Evolutionary conservation across 2,329 filamentous ascomycete genomes (phyloP), one percentile per base, ranked within the genome.

Genomic region (Scedosporium minutisporum): DNA sequence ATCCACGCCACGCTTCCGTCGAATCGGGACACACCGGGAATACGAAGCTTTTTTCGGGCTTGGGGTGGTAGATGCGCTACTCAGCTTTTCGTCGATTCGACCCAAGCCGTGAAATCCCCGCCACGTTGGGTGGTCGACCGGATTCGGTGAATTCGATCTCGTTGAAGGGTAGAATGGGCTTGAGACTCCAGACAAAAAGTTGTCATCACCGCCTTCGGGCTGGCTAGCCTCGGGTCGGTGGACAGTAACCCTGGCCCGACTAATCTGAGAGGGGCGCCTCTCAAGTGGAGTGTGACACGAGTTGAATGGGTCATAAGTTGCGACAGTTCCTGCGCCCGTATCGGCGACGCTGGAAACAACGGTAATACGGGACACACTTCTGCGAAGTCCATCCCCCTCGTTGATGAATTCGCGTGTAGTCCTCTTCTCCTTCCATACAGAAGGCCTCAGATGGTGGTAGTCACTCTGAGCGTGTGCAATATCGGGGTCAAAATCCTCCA

Each of bases 391-490:
- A 62, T 76, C 78, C 38, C 69, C 71, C 29, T 72, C 76, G 60
- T 80, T 76, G 2, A 77, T 76, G 69, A 88, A 88, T 65, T 87
- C 78, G 65, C 83, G 80, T 0, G 85, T 87, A 0, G 85, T 86
- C 58, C 85, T 78, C 57, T 83, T 81, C 68, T 82, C 86, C 65
- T 80, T 82, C 78, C 84, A 83, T 29, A 78, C 75, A 0, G 77
- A 74, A 10, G 85, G 83, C 63, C 80, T 81, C 44, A 90, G 82
- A 69, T 96, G 91, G 69, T 97, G 93, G 68, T 96, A 95, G 70
- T 97, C 93, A 73, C 92, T 96, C 63, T 88, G 83, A 0, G 93
- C 96, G 71, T 95, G 89, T n/a, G 85, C 85, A 62, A 97, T 78
- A 23, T 89, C 84, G 33, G 87, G 86, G 64, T 88, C 88, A 70